Evolutionary conservation across 495 filamentous ascomycete genomes (phyloP), one percentile per base, ranked within the genome.

Genomic region (Aspergillus asperescens): DNA sequence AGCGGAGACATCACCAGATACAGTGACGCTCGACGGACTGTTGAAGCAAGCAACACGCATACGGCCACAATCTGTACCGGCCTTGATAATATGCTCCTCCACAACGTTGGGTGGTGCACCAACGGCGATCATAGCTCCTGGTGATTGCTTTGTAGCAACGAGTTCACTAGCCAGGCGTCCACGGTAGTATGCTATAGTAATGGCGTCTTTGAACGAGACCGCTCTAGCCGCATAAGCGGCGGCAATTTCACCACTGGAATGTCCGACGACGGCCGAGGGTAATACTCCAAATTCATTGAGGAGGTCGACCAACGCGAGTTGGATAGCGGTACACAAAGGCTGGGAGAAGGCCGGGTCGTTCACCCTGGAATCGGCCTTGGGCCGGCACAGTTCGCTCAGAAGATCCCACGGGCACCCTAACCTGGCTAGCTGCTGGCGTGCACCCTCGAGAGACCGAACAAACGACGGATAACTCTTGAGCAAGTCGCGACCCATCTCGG

Each of bases 161-260:
- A 52, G 39, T 7, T 52, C 50, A 7, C 50, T 23, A 22, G 50
- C 50, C 13, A 52, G 34, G 12, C 25, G 20, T 4, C 50, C 50
- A 38, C 50, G 50, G 15, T 52, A 38, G 31, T 52, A 52, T 1
- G 50, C 40, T 18, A 52, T 44, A 4, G 22, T 45, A 8, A 52
- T 52, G 12, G 50, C 50, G 10, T 52, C 50, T 28, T 44, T 52
- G 38, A 52, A 52, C 1, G 50, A 52, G 7, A 52, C 24, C 20
- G 50, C 50, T 2, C 42, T 34, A 4, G 50, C 50, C 6, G 50
- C 50, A 28, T 52, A 52, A 0, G 40, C 50, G 12, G 50, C 50
- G 1, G 58, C 63, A 27, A 86, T 83, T 62, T 86, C 83, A 7
- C 83, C 83, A 1, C 77, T 81, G 0, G 81, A 85, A 62, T 86